Evolutionary conservation across 371 early-diverging fungal species (phyloP).

Genomic region (Entomophthora muscae): DNA sequence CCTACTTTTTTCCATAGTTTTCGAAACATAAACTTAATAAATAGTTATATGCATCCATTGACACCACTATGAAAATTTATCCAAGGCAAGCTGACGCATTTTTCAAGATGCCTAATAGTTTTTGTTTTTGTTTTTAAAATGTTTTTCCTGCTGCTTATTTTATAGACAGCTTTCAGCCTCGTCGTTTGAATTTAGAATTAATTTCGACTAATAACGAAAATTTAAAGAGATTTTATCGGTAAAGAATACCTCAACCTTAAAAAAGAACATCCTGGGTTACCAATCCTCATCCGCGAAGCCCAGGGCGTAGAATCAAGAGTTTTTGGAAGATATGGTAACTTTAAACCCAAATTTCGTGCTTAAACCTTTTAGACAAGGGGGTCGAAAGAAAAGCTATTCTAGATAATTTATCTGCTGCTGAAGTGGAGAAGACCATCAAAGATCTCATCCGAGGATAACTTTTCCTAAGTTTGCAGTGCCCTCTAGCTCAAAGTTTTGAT

Average conservation of each 20-base stretch:
- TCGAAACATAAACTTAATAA: too few relatives aligned
- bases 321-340: conserved; percentile 78
- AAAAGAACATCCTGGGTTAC: conserved; percentile 68
- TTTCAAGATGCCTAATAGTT: too few relatives aligned
- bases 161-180: neutral
- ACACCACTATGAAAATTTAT: too few relatives aligned
- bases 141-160: neutral
- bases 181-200: neutral
- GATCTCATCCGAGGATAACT: too few relatives aligned
- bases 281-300: conserved; percentile 83
- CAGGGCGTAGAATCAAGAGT: conserved; percentile 65
- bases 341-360: conserved; percentile 3
- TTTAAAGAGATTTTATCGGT: conserved; percentile 56
- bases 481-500: too few relatives aligned
- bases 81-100: too few relatives aligned
- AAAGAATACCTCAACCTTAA: conserved; percentile 64
- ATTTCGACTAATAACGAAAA: neutral
- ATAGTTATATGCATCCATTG: too few relatives aligned
- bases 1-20: too few relatives aligned
- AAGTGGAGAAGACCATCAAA: conserved; percentile 28
- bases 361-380: conserved; percentile 46
- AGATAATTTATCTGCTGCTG: conserved; percentile 48
- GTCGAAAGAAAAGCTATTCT: conserved; percentile 58
- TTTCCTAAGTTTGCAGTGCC: too few relatives aligned
- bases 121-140: too few relatives aligned